Base-by-base conservation (phyloP, 2,329 filamentous ascomycete species). In the Teratosphaeriaceae sp. region DNA sequence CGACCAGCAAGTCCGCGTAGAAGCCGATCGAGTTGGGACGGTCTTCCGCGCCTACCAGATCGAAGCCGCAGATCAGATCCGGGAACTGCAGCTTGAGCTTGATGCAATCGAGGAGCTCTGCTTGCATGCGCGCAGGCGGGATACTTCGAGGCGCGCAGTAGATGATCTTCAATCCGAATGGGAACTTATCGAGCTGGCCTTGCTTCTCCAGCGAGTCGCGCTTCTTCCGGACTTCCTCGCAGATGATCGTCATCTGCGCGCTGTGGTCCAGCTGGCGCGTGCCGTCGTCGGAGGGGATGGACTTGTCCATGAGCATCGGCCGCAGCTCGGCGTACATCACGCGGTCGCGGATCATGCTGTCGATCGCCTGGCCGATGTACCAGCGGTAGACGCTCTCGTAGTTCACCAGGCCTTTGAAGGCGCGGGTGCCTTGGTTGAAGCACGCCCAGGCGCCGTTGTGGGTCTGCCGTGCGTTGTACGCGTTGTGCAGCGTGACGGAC, bases 261-360 rank as follows among this genome's bases (percentile, higher is more conserved):
- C 58, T 54, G 48, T 83, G 82, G 42, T 73, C 65, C 38, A 83
- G 70, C 27, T 69, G 61, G 0, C 54, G 50, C 1, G 57, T 65
- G 2, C 80, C 80, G 45, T 83, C 72, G 52, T 82, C 71, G 18
- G 58, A 68, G 46, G 74, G 80, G 6, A 85, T 73, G 31, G 74
- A 73, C 53, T 85, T 85, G 41, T 69, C 71, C 71, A 85, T 76
- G 33, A 85, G 78, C 63, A 84, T 85, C 2, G 80, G 81, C 21
- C 82, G 73, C 30, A 85, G 76, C 62, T 86, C 82, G 21, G 80
- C 81, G 53, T 85, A 85, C 63, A 82, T 81, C 50, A 86, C 80
- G 33, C 77, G 77, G 55, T 85, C 80, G 5, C 67, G 55, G 18
- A 79, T 73, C 59, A 85, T 80, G 46, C 79, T 75, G 44, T 79